Conservation (phyloP, 345 rosid genomes). For the Chamaenerion angustifolium region DNA sequence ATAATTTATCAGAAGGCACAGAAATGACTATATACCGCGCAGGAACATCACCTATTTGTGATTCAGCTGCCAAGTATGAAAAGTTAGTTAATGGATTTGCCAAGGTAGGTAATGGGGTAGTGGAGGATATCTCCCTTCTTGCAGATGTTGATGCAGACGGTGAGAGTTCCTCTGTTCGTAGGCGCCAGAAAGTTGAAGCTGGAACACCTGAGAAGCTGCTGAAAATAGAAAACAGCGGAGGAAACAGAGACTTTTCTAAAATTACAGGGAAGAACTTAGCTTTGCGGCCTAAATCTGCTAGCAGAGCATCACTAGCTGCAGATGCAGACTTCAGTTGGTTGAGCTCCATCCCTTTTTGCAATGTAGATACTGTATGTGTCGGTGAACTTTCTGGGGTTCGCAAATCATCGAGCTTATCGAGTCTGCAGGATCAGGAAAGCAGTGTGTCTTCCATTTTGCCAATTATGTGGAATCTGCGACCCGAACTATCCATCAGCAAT, state of each 20-base stretch:
- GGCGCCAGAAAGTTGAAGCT: conserved; percentile 41
- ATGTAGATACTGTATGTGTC: conserved; percentile 24
- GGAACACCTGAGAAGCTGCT: conserved; percentile 28
- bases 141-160: conserved; percentile 27
- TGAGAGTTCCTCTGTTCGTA: conserved; percentile 28
- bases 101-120: conserved; percentile 12
- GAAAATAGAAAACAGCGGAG: conserved; percentile 38
- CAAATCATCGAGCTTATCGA: conserved; percentile 48
- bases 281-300: conserved; percentile 42
- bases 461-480: conserved; percentile 36
- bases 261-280: conserved; percentile 37
- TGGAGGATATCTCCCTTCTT: conserved; percentile 15
- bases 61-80: conserved; percentile 8
- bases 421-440: conserved; percentile 33
- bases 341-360: conserved; percentile 18
- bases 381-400: conserved; percentile 25
- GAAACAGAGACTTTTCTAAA: conserved; percentile 21
- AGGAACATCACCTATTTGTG: conserved; percentile 14
- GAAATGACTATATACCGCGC: conserved; percentile 38
- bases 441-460: conserved; percentile 25
- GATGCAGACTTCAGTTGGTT: conserved; percentile 34
- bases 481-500: conserved; percentile 33
- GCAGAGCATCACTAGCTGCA: conserved; percentile 19
- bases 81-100: conserved; percentile 13
- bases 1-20: conserved; percentile 20